These are phyloP conservation scores for Sporothrix inflata DNA, from an alignment of 2,329 filamentous ascomycete genomes.

Conservation along the genomic window DNA sequence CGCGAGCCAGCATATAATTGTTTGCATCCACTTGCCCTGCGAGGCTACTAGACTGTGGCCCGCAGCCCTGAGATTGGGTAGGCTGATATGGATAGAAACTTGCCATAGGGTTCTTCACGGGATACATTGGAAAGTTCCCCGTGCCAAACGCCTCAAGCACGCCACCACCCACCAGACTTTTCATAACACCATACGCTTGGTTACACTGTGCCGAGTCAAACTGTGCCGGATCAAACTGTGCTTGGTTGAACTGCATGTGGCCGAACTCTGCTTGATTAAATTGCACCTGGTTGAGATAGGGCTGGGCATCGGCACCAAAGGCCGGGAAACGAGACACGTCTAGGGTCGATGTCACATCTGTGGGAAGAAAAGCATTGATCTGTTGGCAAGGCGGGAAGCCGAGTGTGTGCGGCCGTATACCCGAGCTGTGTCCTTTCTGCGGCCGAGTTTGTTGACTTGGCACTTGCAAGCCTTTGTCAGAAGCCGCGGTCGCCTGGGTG, in stretches of 20 bases:
- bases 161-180: neutral
- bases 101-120: neutral
- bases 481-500: neutral
- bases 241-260: neutral
- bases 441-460: neutral
- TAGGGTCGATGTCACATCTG: neutral
- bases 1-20: neutral
- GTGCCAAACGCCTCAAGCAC: neutral
- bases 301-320: neutral
- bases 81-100: neutral
- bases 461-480: neutral
- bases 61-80: neutral
- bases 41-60: neutral
- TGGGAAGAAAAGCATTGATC: neutral
- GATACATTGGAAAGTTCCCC: neutral
- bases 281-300: neutral
- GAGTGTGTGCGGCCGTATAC: neutral
- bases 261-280: neutral
- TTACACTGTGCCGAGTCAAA: neutral
- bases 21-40: neutral
- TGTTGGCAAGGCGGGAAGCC: neutral
- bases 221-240: neutral
- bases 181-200: neutral
- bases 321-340: neutral
- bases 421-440: neutral